Base-by-base conservation (phyloP, 176 grass and related monocot species). In the Leersia perrieri region DNA sequence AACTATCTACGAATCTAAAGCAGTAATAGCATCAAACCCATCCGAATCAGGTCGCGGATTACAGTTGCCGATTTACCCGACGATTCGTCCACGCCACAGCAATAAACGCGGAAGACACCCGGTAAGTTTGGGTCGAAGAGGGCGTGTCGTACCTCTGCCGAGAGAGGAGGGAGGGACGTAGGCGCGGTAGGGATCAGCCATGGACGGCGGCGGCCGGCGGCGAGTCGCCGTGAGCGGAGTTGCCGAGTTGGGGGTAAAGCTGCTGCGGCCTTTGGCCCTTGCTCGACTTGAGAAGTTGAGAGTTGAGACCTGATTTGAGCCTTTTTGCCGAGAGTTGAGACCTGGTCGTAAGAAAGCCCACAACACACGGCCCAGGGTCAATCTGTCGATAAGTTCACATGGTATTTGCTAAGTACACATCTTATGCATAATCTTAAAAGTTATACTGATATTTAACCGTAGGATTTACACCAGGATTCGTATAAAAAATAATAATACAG, bases 111-210 rank as follows among this genome's bases (percentile, higher is more conserved):
- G 34, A 40, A 67, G 25, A 31, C 33, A n/a, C 39, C 26, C 18
- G 8, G 41, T 29, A 28, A 58, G 14, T 3, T 39, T 63, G 26
- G 78, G 79, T 42, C 12, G 8, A 41, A 16, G 63, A 53, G 47
- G 20, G 66, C 61, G 41, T 18, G 38, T 1, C 12, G 18, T 83
- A 89, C 87, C 87, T 87, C 75, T 87, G 28, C 63, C 87, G 76
- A 58, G 12, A 11, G 90, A 69, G 64, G 66, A 57, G 32, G 66
- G 32, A 36, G 76, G 22, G 65, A 2, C 9, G 68, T 87, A 87
- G 9, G 74, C 20, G 76, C 87, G 64, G 34, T 92, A 89, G 55
- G 77, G 77, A 57, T 93, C 81, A 12, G 49, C 84, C 84, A 93
- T 93, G 23, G 35, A 27, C 12, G 29, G 20, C 55, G 2, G 9